phyloP scores from a whole-genome alignment of 192 early-diverging fungal species.

The Rhizoclosmatium globosum region DNA sequence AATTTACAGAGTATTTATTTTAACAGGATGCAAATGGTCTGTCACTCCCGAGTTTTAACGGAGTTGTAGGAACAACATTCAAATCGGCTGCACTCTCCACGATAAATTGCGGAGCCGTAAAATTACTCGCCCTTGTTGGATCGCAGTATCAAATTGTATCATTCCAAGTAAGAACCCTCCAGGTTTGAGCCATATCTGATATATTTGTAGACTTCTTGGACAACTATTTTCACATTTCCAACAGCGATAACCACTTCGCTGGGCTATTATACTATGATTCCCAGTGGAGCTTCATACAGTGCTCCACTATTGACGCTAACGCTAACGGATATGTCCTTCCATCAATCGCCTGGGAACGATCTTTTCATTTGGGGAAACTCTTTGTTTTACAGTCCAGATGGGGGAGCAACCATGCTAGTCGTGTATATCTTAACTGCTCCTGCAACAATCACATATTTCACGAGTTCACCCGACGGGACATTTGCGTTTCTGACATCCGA shows the following conservation, averaged over 20 bases:
- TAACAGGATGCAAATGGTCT: not conserved
- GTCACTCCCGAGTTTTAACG: not conserved
- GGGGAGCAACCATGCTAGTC: not conserved
- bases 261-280: not conserved
- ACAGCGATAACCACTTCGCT: not conserved
- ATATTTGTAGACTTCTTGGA: not conserved
- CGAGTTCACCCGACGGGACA: constrained; percentile 19
- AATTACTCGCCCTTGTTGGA: not conserved
- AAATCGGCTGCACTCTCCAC: not conserved
- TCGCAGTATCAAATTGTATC: not conserved
- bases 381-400: constrained; percentile 11
- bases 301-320: not conserved
- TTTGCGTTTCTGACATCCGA: constrained; percentile 28
- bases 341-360: constrained; percentile 14
- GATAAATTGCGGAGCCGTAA: not conserved
- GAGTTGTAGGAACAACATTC: not conserved
- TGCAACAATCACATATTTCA: constrained; percentile 12
- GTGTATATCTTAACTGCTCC: not conserved
- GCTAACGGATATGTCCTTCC: constrained; percentile 22
- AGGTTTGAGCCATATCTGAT: not conserved
- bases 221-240: not conserved
- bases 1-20: not conserved
- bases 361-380: constrained; percentile 31
- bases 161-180: not conserved
- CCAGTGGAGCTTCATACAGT: not conserved